Conservation (phyloP, 805 yeast species). For the Wickerhamiella brachini region DNA sequence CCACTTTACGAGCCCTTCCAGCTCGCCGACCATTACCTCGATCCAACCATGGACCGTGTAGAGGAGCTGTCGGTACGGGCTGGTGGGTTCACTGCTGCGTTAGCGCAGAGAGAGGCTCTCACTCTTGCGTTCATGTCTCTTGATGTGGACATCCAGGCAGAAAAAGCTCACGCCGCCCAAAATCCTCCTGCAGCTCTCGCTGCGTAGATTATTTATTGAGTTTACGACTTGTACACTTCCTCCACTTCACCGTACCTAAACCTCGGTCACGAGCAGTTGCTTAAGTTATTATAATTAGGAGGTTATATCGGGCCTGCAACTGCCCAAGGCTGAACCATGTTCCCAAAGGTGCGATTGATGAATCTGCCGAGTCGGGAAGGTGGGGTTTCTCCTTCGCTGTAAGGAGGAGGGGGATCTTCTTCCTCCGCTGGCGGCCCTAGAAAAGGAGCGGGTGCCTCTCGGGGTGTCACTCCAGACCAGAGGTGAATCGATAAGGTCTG, state of each 20-base stretch:
- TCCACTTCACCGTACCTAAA: too few relatives aligned
- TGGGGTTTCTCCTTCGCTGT: background rate
- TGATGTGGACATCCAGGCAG: slow-evolving; percentile 62
- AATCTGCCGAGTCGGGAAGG: background rate
- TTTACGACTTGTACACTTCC: too few relatives aligned
- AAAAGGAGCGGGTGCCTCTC: background rate
- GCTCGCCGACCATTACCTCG: slow-evolving; percentile 38
- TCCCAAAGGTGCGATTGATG: background rate
- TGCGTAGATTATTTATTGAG: too few relatives aligned
- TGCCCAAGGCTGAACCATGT: background rate
- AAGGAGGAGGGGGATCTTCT: background rate
- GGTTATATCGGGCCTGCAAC: too few relatives aligned
- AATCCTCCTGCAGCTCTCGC: too few relatives aligned
- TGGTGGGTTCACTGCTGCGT: slow-evolving; percentile 66
- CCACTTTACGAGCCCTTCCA: slow-evolving; percentile 40
- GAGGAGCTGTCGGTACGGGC: slow-evolving; percentile 54
- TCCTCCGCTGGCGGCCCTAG: background rate
- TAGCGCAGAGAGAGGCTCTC: slow-evolving; percentile 60
- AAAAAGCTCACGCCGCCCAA: slow-evolving; percentile 23
- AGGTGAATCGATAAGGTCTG: background rate
- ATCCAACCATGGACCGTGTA: slow-evolving; percentile 46
- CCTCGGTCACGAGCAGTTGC: too few relatives aligned
- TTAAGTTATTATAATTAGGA: too few relatives aligned
- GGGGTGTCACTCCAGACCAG: background rate
- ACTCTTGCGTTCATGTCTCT: slow-evolving; percentile 85